A percentile compares a stretch with the other conserved stretches of the same genome.
phyloP scores from a whole-genome alignment of 495 filamentous ascomycete genomes.

The Penicillium coprophilum region DNA sequence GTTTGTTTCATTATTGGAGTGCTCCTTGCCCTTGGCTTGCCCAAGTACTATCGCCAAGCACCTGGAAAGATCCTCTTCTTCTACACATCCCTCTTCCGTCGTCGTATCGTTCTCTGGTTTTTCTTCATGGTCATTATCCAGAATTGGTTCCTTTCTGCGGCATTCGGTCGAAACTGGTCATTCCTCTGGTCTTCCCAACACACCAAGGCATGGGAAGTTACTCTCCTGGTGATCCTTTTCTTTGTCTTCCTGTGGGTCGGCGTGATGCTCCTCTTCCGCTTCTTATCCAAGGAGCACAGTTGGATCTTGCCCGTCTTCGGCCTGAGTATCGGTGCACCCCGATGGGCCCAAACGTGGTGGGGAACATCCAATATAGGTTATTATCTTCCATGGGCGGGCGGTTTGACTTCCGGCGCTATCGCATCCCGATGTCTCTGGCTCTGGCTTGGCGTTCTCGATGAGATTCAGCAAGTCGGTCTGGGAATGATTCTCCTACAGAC shows the following conservation, averaged over 20 bases:
- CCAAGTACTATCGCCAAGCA: slow-evolving; percentile 57
- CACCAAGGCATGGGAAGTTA: slow-evolving; percentile 52
- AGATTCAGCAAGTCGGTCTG: slow-evolving; percentile 60
- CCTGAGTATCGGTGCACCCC: slow-evolving; percentile 60
- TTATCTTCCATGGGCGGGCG: slow-evolving; percentile 60
- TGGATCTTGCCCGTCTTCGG: slow-evolving; percentile 70
- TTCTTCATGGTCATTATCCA: slow-evolving; percentile 61
- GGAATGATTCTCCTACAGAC: slow-evolving; percentile 67
- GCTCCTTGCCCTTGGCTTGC: slow-evolving; percentile 56
- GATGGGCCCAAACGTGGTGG: slow-evolving; percentile 70
- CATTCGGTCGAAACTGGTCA: slow-evolving; percentile 62
- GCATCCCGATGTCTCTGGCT: slow-evolving; percentile 60
- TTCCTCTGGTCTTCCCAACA: slow-evolving; percentile 57
- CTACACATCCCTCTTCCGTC: slow-evolving; percentile 48
- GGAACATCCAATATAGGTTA: slow-evolving; percentile 54
- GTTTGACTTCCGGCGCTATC: slow-evolving; percentile 49
- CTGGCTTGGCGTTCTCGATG: slow-evolving; percentile 64
- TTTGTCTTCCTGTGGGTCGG: slow-evolving; percentile 58
- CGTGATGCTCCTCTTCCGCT: slow-evolving; percentile 48
- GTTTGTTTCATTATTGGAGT: slow-evolving; percentile 56
- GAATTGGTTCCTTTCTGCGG: slow-evolving; percentile 64
- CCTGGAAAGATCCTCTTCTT: slow-evolving; percentile 33
- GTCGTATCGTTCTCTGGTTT: slow-evolving; percentile 57
- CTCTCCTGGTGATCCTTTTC: slow-evolving; percentile 56
- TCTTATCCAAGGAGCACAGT: slow-evolving; percentile 53